Evolutionary conservation across 768 basidiomycete genomes (phyloP).

Genomic region (Xanthoconium purpureum): DNA sequence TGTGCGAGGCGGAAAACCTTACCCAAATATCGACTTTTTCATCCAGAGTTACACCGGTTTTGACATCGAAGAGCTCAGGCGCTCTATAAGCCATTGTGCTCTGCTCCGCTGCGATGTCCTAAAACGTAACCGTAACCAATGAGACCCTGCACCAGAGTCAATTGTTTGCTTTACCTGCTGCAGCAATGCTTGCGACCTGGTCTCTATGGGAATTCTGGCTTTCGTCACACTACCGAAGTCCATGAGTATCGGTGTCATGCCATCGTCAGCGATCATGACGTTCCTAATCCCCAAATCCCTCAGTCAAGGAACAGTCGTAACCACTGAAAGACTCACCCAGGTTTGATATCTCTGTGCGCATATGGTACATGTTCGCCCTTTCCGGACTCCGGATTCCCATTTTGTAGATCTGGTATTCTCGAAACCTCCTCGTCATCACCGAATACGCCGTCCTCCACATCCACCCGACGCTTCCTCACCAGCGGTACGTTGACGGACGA

Average conservation of each 20-base stretch:
- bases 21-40: conserved; percentile 99
- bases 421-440: conserved; percentile 67
- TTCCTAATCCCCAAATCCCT: conserved; percentile 52
- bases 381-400: conserved; percentile 35
- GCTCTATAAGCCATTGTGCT: conserved; percentile 99
- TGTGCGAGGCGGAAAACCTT: conserved; percentile 23
- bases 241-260: conserved; percentile 84
- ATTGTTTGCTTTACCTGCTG: conserved; percentile 66
- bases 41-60: conserved; percentile 80
- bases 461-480: conserved; percentile 49
- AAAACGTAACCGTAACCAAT: background rate
- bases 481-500: conserved; percentile 53
- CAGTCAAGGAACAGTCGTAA: conserved; percentile 1
- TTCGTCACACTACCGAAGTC: conserved; percentile 93
- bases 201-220: conserved; percentile 80
- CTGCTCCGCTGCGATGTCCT: conserved; percentile 96
- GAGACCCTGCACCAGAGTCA: background rate
- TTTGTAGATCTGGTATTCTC: conserved; percentile 39
- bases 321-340: conserved; percentile 58
- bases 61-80: conserved; percentile 96
- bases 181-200: conserved; percentile 78
- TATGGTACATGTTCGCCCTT: conserved; percentile 72
- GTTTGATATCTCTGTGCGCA: conserved; percentile 96
- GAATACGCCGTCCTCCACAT: conserved; percentile 62
- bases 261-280: conserved; percentile 95